Conservation (phyloP, 148 eudicot species). For the Rhododendron mucronatum region DNA sequence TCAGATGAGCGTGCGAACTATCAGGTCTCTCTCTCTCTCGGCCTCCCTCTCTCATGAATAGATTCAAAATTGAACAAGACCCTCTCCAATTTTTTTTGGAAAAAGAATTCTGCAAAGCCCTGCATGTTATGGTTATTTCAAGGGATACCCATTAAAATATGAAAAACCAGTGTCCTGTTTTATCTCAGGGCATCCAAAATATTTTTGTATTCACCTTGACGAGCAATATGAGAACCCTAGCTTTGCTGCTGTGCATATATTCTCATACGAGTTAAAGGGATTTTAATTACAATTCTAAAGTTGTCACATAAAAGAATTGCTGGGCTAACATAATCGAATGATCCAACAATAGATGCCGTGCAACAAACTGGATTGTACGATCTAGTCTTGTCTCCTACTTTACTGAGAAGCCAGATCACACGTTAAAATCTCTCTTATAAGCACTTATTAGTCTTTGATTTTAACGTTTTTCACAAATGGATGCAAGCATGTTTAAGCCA, state of each 20-base stretch:
- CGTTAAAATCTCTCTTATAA: background rate
- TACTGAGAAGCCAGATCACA: too few relatives aligned
- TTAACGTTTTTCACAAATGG: background rate
- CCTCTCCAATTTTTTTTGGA: background rate
- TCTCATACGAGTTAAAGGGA: background rate
- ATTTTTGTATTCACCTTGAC: background rate
- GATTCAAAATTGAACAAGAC: background rate
- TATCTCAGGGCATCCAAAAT: background rate
- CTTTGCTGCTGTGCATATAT: background rate
- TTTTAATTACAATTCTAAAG: background rate
- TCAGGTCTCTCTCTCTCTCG: background rate
- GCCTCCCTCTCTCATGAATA: background rate
- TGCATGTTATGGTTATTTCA: background rate
- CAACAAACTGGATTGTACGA: background rate
- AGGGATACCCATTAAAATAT: background rate
- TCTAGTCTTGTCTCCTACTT: background rate
- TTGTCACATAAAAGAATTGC: background rate
- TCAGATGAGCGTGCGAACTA: conserved; percentile 2
- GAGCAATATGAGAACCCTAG: background rate
- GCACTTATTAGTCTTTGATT: background rate
- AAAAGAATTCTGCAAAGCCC: background rate
- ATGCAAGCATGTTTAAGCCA: background rate
- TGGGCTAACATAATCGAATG: background rate
- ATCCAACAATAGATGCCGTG: background rate
- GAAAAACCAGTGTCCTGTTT: background rate